These are phyloP conservation scores for Leccinellum luteum DNA, from an alignment of 768 basidiomycete species.

Conservation along the genomic window DNA sequence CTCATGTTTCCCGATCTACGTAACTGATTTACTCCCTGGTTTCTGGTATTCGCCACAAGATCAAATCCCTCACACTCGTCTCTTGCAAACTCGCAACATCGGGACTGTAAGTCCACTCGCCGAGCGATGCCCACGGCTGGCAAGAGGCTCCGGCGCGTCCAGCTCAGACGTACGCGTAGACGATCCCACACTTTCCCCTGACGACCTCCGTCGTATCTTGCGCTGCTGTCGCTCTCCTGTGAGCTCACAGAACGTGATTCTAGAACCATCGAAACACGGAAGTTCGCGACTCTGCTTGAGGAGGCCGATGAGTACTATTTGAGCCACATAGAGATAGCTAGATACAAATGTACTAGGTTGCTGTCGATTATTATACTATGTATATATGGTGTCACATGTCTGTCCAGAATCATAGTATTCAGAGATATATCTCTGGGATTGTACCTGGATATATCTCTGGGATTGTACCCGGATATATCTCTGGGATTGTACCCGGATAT, in stretches of 20 bases:
- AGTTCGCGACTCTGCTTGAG: no score
- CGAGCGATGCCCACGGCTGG: conserved; percentile 28
- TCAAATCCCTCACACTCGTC: conserved; percentile 83
- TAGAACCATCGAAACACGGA: conserved; percentile 32
- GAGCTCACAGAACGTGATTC: conserved; percentile 31
- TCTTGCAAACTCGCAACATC: conserved; percentile 47
- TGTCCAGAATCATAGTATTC: no score
- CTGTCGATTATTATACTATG: no score
- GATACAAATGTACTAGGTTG: no score
- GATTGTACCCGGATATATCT: no score
- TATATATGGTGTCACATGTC: no score
- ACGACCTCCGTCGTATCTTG: conserved; percentile 43
- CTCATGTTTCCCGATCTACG: not conserved
- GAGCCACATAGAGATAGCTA: no score
- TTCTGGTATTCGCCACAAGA: conserved; percentile 99
- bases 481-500: no score
- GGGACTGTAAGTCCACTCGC: conserved; percentile 54
- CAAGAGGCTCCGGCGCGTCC: conserved; percentile 41
- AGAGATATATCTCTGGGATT: no score
- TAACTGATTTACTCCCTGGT: conserved; percentile 42
- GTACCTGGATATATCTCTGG: no score
- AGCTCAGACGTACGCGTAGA: conserved; percentile 51
- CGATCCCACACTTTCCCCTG: conserved; percentile 50
- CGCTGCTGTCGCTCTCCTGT: conserved; percentile 31
- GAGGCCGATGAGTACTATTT: no score